A percentile compares a stretch with the other conserved stretches of the same genome.
Conservation (phyloP, 139 green algal species). For the Axilococcus clingmanii region DNA sequence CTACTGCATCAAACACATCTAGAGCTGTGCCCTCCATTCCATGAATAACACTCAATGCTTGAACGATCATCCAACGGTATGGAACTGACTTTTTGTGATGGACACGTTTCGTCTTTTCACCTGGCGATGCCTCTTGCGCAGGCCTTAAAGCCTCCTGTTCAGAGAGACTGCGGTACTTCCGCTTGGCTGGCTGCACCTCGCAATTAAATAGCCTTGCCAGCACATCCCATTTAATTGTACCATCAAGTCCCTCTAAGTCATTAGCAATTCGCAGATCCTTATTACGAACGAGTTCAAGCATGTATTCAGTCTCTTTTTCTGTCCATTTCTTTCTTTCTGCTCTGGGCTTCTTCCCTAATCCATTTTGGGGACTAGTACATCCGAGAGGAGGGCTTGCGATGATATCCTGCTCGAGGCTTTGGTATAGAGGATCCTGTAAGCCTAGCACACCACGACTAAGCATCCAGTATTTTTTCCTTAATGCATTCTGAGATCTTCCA, state of each 20-base stretch:
- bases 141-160: background rate
- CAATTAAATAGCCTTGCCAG: slow-evolving; percentile 9
- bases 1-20: slow-evolving; percentile 15
- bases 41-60: slow-evolving; percentile 3
- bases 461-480: slow-evolving; percentile 33
- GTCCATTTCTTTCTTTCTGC: slow-evolving; percentile 26
- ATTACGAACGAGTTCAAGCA: slow-evolving; percentile 6
- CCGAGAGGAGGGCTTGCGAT: too few relatives aligned
- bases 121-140: background rate
- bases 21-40: background rate
- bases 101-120: slow-evolving; percentile 11
- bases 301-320: slow-evolving; percentile 13
- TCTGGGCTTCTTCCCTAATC: background rate
- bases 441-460: slow-evolving; percentile 6
- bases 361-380: too few relatives aligned
- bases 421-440: background rate
- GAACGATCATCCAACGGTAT: slow-evolving; percentile 35
- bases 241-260: background rate
- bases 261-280: background rate
- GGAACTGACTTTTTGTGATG: slow-evolving; percentile 21
- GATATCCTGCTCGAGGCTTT: slow-evolving; percentile 3
- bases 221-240: slow-evolving; percentile 2
- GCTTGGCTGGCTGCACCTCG: slow-evolving; percentile 13
- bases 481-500: slow-evolving; percentile 18
- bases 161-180: slow-evolving; percentile 16